Evolutionary conservation across 2,329 filamentous ascomycete genomes (phyloP).

Genomic region (Decorospora gaudefroyi): DNA sequence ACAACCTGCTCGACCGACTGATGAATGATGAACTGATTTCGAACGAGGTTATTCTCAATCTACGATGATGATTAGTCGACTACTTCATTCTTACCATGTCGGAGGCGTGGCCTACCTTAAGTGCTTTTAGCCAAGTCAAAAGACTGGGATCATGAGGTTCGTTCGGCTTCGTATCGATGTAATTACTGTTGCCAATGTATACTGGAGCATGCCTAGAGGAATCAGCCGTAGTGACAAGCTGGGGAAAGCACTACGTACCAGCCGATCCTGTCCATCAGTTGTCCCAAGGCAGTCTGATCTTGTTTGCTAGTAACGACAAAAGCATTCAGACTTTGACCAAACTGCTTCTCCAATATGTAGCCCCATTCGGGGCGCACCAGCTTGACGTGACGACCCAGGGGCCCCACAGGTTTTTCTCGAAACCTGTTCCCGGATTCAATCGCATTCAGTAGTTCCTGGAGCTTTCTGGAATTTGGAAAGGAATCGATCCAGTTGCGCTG

Average conservation of each 20-base stretch:
- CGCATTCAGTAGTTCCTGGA: constrained; percentile 67
- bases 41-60: constrained; percentile 78
- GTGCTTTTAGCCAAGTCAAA: constrained; percentile 76
- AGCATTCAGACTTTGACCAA: constrained; percentile 70
- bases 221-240: constrained; percentile 8
- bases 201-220: constrained; percentile 57
- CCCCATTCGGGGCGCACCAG: constrained; percentile 82
- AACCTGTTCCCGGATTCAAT: constrained; percentile 74
- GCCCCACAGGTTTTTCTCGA: constrained; percentile 74
- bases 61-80: constrained; percentile 45
- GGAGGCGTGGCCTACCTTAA: constrained; percentile 58
- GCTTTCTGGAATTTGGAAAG: constrained; percentile 61
- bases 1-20: constrained; percentile 82
- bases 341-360: constrained; percentile 74
- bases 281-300: constrained; percentile 71
- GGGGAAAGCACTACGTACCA: background rate
- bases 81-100: background rate
- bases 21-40: constrained; percentile 81
- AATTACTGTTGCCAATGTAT: constrained; percentile 64
- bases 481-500: constrained; percentile 64
- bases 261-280: constrained; percentile 60
- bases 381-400: constrained; percentile 77
- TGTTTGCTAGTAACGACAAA: constrained; percentile 80
- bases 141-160: constrained; percentile 75
- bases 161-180: constrained; percentile 64